Conservation (phyloP, 768 basidiomycete species). For the Chlorophyllum brunneum region DNA sequence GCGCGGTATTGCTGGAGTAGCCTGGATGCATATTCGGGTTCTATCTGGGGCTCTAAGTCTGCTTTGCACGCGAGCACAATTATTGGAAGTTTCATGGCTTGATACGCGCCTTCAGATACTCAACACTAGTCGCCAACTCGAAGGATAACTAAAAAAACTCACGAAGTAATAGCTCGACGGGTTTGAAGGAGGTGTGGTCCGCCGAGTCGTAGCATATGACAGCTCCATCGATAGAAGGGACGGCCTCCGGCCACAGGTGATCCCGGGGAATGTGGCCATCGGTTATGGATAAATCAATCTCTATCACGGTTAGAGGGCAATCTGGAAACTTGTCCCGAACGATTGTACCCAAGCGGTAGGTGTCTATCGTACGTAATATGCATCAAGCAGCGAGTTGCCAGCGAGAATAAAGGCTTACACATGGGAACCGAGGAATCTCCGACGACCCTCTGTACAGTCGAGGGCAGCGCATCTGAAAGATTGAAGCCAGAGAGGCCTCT, state of each 20-base stretch:
- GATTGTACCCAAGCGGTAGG: slow-evolving; percentile 23
- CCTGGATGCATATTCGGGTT: slow-evolving; percentile 47
- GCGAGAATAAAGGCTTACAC: slow-evolving; percentile 6
- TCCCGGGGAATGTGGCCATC: slow-evolving; percentile 24
- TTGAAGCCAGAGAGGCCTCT: slow-evolving; percentile 68
- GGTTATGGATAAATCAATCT: slow-evolving; percentile 44
- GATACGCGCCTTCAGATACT: slow-evolving; percentile 48
- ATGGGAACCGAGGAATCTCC: slow-evolving; percentile 6
- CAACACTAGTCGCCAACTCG: neutral
- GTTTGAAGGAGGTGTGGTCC: slow-evolving; percentile 54
- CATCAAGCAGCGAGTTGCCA: neutral
- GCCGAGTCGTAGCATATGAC: slow-evolving; percentile 86
- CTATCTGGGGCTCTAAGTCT: slow-evolving; percentile 58
- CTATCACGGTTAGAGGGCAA: slow-evolving; percentile 48
- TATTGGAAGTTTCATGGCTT: slow-evolving; percentile 52
- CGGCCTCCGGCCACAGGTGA: slow-evolving; percentile 44
- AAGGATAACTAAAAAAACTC: slow-evolving; percentile 26
- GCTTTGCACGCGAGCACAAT: slow-evolving; percentile 88
- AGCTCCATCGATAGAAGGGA: slow-evolving; percentile 68
- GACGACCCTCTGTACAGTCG: slow-evolving; percentile 17
- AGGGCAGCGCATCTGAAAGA: slow-evolving; percentile 40
- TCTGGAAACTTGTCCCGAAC: slow-evolving; percentile 25
- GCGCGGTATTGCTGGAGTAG: slow-evolving; percentile 62
- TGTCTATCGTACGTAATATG: slow-evolving; percentile 21
- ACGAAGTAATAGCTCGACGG: slow-evolving; percentile 71